Percentiles rank a stretch among this genome's conserved stretches.
These are phyloP conservation scores for Rosa rugosa DNA, from an alignment of 306 rosid species.

Conservation along the genomic window DNA sequence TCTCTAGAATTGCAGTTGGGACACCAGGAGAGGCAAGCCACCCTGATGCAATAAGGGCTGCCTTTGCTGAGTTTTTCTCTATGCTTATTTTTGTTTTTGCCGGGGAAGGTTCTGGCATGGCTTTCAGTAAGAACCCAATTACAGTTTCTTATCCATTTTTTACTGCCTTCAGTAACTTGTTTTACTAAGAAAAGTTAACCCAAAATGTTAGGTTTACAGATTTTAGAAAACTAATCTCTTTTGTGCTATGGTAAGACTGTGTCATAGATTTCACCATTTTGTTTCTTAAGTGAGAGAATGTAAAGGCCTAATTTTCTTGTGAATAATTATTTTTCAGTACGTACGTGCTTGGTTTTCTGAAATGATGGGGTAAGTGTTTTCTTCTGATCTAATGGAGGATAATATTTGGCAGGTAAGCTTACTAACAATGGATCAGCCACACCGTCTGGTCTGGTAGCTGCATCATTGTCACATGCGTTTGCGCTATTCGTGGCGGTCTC, in stretches of 20 bases:
- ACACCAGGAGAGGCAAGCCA: slow-evolving; percentile 68
- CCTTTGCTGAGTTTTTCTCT: slow-evolving; percentile 73
- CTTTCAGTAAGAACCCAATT: slow-evolving; percentile 46
- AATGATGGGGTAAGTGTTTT: too few relatives aligned
- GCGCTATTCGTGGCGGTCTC: slow-evolving; percentile 78
- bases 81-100: slow-evolving; percentile 79
- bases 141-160: not conserved
- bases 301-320: too few relatives aligned
- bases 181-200: not conserved
- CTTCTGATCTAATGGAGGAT: not conserved
- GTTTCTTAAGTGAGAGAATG: too few relatives aligned
- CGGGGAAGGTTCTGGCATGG: slow-evolving; percentile 86
- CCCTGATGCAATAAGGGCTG: slow-evolving; percentile 75
- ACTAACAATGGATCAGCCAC: slow-evolving; percentile 55
- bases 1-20: slow-evolving; percentile 59
- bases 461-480: slow-evolving; percentile 77
- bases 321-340: too few relatives aligned
- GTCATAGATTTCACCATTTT: too few relatives aligned
- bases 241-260: not conserved
- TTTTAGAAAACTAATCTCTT: too few relatives aligned
- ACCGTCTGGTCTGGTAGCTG: slow-evolving; percentile 60
- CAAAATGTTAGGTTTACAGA: not conserved
- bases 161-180: not conserved
- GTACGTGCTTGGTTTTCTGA: too few relatives aligned
- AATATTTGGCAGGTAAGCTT: slow-evolving; percentile 44